phyloP scores from a whole-genome alignment of 805 yeast species.

The Saccharomycopsis capsularis region DNA sequence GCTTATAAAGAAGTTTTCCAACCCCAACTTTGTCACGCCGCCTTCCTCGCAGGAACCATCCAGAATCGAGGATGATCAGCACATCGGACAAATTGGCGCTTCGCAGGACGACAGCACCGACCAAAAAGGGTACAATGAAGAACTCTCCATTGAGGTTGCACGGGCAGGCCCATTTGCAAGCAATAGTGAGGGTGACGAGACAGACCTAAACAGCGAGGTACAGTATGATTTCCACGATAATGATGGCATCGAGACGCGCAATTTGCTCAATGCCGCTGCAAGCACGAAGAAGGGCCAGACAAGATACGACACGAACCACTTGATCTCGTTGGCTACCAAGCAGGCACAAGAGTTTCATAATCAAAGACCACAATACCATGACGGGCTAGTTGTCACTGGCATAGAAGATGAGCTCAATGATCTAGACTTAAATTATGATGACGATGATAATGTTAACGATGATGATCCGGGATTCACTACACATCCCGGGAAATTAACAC shows the following conservation, averaged over 20 bases:
- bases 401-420: too few species aligned
- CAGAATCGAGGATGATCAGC: neutral
- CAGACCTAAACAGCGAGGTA: neutral
- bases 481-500: too few species aligned
- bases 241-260: neutral
- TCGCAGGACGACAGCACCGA: neutral
- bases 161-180: neutral
- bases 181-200: neutral
- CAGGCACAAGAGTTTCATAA: neutral
- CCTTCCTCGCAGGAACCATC: neutral
- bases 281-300: neutral
- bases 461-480: too few species aligned
- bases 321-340: constrained; percentile 5
- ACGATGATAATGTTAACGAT: too few species aligned
- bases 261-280: neutral
- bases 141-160: neutral
- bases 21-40: neutral
- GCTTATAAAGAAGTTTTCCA: neutral
- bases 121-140: neutral
- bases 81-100: neutral
- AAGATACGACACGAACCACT: constrained; percentile 3
- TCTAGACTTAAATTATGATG: too few species aligned
- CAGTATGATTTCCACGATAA: neutral
- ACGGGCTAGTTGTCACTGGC: too few species aligned
- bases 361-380: too few species aligned